These are phyloP conservation scores for Paraphoma sp. DNA, from an alignment of 2,329 filamentous ascomycete species.

Conservation along the genomic window DNA sequence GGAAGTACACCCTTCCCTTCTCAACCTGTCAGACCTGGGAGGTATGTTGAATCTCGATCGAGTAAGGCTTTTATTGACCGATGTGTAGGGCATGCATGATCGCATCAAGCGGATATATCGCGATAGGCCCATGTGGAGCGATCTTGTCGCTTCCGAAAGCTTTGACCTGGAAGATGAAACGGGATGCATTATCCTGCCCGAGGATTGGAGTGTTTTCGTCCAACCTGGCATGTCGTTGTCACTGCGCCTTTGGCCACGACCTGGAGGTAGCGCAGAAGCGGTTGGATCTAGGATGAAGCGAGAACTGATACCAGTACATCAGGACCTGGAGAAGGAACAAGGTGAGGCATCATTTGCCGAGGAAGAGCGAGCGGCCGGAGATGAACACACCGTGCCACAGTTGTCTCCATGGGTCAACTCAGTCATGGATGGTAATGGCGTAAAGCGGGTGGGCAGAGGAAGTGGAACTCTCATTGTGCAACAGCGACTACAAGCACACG, in stretches of 20 bases:
- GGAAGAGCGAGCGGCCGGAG: no score
- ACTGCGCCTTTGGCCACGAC: constrained; percentile 8
- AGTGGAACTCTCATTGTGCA: no score
- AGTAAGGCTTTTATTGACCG: neutral
- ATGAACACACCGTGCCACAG: no score
- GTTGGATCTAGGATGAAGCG: neutral
- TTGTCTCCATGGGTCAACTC: no score
- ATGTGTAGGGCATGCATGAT: constrained; percentile 4
- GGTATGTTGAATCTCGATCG: constrained; percentile 1
- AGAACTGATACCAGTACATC: neutral
- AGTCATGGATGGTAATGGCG: no score
- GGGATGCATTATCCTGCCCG: constrained; percentile 8
- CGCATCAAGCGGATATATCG: constrained; percentile 8
- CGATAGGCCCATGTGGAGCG: neutral
- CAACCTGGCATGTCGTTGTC: constrained; percentile 10
- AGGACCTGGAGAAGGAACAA: no score
- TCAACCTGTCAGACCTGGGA: constrained; percentile 13
- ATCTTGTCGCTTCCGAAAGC: neutral
- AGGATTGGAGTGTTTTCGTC: constrained; percentile 8
- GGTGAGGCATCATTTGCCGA: no score
- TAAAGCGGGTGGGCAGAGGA: no score
- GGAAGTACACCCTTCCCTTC: constrained; percentile 15
- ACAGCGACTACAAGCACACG: no score
- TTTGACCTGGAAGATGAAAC: constrained; percentile 2
- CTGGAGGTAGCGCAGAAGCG: no score